Conservation (phyloP, 192 early-diverging fungal genomes). For the Coemansia sp. region DNA sequence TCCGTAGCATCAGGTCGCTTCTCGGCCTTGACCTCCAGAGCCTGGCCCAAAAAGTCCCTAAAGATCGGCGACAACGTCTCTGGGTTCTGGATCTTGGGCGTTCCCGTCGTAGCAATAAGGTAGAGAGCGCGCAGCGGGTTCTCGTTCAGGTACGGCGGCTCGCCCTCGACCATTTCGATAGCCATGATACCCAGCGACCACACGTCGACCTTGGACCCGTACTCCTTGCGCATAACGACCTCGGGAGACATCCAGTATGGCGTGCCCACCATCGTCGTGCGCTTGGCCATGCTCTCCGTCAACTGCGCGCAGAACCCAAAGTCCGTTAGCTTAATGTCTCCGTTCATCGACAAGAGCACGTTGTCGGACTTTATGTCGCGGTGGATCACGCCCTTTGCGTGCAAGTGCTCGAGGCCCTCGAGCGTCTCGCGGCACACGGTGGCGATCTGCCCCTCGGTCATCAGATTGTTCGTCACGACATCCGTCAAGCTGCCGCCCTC, state of each 20-base stretch:
- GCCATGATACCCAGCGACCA: constrained; percentile 98
- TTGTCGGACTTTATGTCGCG: constrained; percentile 93
- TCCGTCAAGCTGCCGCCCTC: constrained; percentile 98
- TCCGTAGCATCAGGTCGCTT: constrained; percentile 79
- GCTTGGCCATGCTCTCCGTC: constrained; percentile 79
- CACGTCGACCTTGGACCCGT: constrained; percentile 79
- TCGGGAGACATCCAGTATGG: constrained; percentile 91
- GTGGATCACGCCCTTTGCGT: constrained; percentile 84
- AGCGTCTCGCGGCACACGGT: constrained; percentile 85
- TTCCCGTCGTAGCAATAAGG: constrained; percentile 97
- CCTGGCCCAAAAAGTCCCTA: constrained; percentile 79
- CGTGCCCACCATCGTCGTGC: constrained; percentile 88
- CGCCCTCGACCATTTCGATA: constrained; percentile 97
- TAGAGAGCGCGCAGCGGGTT: constrained; percentile 95
- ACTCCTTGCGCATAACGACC: constrained; percentile 81
- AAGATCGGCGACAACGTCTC: constrained; percentile 77
- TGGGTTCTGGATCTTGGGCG: constrained; percentile 88
- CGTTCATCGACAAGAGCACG: constrained; percentile 81
- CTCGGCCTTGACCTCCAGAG: constrained; percentile 83
- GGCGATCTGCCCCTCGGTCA: constrained; percentile 96
- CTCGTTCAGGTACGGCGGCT: constrained; percentile 95
- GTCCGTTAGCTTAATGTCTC: constrained; percentile 90
- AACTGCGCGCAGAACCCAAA: constrained; percentile 96
- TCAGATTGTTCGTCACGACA: constrained; percentile 91
- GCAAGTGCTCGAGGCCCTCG: constrained; percentile 80